Evolutionary conservation across 2,329 filamentous ascomycete genomes (phyloP).

Genomic region (Fusarium keratoplasticum): DNA sequence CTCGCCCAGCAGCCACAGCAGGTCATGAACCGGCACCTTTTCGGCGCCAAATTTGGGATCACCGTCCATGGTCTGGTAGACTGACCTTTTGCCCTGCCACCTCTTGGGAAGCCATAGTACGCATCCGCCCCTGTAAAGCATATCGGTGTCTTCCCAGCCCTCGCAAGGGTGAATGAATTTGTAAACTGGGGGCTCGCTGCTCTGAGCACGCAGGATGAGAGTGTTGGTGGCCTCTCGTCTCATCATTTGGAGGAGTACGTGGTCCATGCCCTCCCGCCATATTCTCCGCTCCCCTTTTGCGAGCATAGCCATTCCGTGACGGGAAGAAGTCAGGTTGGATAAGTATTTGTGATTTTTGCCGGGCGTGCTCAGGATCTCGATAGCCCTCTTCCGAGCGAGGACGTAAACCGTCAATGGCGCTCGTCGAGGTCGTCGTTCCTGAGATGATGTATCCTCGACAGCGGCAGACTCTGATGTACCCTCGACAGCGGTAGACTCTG

Average conservation of each 20-base stretch:
- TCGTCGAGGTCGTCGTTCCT: not conserved
- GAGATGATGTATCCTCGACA: not conserved
- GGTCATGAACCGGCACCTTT: constrained; percentile 64
- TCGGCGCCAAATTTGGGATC: too few species aligned
- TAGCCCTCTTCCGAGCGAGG: constrained; percentile 44
- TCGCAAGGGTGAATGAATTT: constrained; percentile 56
- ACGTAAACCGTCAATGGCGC: constrained; percentile 39
- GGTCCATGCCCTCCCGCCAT: constrained; percentile 66
- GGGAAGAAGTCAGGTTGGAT: constrained; percentile 29
- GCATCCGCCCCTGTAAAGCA: constrained; percentile 56
- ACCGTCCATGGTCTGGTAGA: constrained; percentile 56
- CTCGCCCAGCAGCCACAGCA: constrained; percentile 62
- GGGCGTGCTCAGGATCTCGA: constrained; percentile 40
- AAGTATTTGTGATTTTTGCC: not conserved
- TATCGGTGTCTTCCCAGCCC: constrained; percentile 58
- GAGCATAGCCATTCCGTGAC: constrained; percentile 44
- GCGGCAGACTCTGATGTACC: not conserved
- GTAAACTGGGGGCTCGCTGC: constrained; percentile 31
- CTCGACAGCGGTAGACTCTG: not conserved
- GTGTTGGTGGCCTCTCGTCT: constrained; percentile 59
- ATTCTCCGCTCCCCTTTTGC: constrained; percentile 24
- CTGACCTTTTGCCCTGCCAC: constrained; percentile 43
- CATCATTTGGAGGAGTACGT: constrained; percentile 62
- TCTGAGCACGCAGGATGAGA: constrained; percentile 49
- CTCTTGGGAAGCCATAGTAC: constrained; percentile 56